A percentile compares a stretch with the other conserved stretches of the same genome.
phyloP scores from a whole-genome alignment of 441 rosid genomes.

The Capsella rubella region DNA sequence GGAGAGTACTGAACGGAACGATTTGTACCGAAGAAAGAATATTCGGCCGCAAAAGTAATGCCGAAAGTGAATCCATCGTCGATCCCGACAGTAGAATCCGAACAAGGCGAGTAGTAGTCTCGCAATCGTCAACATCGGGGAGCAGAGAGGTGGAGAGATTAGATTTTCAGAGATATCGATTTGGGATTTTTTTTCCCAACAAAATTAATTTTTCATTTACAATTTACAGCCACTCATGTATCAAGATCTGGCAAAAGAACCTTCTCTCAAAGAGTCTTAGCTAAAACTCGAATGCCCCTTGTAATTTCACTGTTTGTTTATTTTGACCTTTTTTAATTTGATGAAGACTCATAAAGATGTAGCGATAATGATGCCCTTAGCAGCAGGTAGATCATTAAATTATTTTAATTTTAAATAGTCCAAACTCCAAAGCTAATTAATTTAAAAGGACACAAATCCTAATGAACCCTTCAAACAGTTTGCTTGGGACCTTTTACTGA shows the following conservation, averaged over 20 bases:
- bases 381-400: constrained; percentile 10
- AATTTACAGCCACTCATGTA: too few relatives aligned
- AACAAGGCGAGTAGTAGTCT: constrained; percentile 62
- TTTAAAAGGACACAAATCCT: constrained; percentile 39
- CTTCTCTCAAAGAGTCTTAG: too few relatives aligned
- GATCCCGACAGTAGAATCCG: constrained; percentile 64
- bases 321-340: too few relatives aligned
- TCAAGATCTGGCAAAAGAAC: too few relatives aligned
- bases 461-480: constrained; percentile 34
- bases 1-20: constrained; percentile 68
- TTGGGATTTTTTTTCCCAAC: too few relatives aligned
- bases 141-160: too few relatives aligned
- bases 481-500: constrained; percentile 30
- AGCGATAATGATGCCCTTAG: neutral
- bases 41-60: constrained; percentile 68
- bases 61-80: constrained; percentile 85
- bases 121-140: too few relatives aligned
- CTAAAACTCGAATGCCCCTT: too few relatives aligned
- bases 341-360: too few relatives aligned
- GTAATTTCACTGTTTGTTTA: too few relatives aligned
- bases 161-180: too few relatives aligned
- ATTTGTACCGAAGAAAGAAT: constrained; percentile 60
- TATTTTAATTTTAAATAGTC: neutral
- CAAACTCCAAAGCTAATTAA: constrained; percentile 40
- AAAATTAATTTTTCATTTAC: too few relatives aligned